Evolutionary conservation across 2,329 filamentous ascomycete genomes (phyloP).

Genomic region (Penicillium sp.): DNA sequence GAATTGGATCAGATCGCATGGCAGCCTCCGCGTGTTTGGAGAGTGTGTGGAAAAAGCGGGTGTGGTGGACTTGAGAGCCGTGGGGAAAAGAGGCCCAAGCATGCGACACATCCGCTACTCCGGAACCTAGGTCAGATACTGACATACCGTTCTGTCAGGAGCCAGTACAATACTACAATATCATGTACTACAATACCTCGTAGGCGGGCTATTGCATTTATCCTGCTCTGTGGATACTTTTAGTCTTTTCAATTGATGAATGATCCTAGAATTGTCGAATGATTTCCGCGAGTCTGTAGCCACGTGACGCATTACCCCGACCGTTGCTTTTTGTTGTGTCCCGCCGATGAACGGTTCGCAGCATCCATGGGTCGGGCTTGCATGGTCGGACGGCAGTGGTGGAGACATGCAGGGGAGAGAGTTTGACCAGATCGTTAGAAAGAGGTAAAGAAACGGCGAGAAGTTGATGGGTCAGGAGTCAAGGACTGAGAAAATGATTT

Average conservation of each 20-base stretch:
- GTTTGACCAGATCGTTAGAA: not conserved
- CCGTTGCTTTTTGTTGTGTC: not conserved
- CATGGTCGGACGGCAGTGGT: not conserved
- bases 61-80: not conserved
- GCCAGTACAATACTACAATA: too few relatives aligned
- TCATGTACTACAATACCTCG: not conserved
- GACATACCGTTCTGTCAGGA: too few relatives aligned
- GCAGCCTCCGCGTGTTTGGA: not conserved
- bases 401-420: not conserved
- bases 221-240: not conserved
- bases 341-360: constrained; percentile 1
- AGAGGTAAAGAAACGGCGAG: not conserved
- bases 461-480: not conserved
- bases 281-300: not conserved
- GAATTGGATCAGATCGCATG: not conserved
- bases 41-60: not conserved
- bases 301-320: not conserved
- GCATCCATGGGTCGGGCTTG: not conserved
- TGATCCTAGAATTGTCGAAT: not conserved
- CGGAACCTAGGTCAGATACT: not conserved
- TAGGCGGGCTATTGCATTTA: not conserved
- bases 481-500: too few relatives aligned
- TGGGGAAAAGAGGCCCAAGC: not conserved
- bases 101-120: constrained; percentile 3
- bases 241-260: not conserved